Evolutionary conservation across 306 rosid genomes (phyloP).

Genomic region (Cucumis hystrix): DNA sequence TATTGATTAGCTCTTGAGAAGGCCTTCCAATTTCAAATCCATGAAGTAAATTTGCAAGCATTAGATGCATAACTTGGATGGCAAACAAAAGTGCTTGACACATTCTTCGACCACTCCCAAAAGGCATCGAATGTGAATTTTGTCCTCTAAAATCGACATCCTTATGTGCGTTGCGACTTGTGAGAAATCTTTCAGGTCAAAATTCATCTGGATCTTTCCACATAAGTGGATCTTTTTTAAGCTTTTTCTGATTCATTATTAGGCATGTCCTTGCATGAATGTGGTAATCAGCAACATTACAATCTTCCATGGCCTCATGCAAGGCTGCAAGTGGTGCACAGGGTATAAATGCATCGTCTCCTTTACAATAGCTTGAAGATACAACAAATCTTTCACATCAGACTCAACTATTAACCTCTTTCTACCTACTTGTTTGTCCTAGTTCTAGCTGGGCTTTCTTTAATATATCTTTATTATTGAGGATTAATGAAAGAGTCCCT

Average conservation of each 20-base stretch:
- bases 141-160: neutral
- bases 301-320: slow-evolving; percentile 43
- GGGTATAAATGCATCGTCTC: slow-evolving; percentile 39
- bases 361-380: slow-evolving; percentile 39
- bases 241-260: slow-evolving; percentile 36
- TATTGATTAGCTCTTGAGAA: neutral
- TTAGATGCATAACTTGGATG: neutral
- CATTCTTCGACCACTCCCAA: neutral
- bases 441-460: slow-evolving; percentile 40
- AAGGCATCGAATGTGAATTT: neutral
- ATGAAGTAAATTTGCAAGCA: neutral
- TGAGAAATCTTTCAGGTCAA: slow-evolving; percentile 37
- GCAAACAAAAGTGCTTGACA: neutral
- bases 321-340: slow-evolving; percentile 35
- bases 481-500: slow-evolving; percentile 45
- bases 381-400: slow-evolving; percentile 22
- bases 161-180: slow-evolving; percentile 6
- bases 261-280: slow-evolving; percentile 36
- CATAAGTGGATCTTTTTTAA: slow-evolving; percentile 43
- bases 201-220: slow-evolving; percentile 33
- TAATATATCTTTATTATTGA: slow-evolving; percentile 21
- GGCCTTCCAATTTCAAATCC: neutral
- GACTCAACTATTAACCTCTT: slow-evolving; percentile 33
- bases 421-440: slow-evolving; percentile 28
- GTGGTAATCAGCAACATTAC: slow-evolving; percentile 29